A percentile compares a stretch with the other conserved stretches of the same genome.
Conservation (phyloP, 2,329 filamentous ascomycete genomes). For the Alternaria triticina region DNA sequence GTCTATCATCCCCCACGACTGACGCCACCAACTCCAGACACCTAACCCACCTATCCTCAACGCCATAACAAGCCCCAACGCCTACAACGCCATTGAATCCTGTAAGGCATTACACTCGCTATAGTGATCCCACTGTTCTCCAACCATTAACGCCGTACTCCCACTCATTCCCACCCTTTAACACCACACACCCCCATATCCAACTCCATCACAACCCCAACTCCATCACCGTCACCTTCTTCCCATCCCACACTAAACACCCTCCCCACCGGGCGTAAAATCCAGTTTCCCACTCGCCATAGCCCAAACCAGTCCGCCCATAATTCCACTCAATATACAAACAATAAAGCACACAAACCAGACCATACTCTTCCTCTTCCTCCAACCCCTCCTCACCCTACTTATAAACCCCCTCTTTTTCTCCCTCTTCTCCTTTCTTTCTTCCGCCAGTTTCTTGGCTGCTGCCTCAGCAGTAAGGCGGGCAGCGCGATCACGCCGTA, state of each 20-base stretch:
- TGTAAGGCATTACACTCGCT: neutral
- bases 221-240: neutral
- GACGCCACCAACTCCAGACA: neutral
- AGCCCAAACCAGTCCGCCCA: neutral
- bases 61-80: neutral
- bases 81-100: neutral
- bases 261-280: neutral
- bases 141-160: neutral
- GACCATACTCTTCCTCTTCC: neutral
- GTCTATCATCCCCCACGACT: neutral
- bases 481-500: accelerated
- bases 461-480: neutral
- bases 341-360: neutral
- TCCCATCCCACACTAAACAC: neutral
- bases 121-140: neutral
- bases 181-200: no score
- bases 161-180: no score
- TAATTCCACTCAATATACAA: neutral
- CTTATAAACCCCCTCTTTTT: neutral
- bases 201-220: neutral
- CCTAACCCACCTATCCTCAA: neutral
- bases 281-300: slow-evolving; percentile 1
- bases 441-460: no score
- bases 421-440: neutral
- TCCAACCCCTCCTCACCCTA: neutral